Percentiles rank a stretch among this genome's conserved stretches.
Evolutionary conservation across 176 grass and related monocot species (phyloP).

Genomic region (Oryza punctata): DNA sequence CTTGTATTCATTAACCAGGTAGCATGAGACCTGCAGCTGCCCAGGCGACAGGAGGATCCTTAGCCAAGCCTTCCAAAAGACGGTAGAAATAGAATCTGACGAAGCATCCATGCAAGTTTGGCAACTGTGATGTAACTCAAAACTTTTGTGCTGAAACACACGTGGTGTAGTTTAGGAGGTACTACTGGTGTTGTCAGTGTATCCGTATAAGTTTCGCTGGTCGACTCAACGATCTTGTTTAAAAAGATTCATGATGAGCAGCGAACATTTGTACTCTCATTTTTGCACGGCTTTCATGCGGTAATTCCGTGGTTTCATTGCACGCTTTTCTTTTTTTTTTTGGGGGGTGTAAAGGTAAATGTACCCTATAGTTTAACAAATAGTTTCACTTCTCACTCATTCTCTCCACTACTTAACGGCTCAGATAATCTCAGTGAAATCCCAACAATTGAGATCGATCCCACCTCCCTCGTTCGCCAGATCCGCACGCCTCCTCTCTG

Average conservation of each 20-base stretch:
- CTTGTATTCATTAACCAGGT: slow-evolving; percentile 39
- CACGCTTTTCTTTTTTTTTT: too few species aligned
- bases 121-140: slow-evolving; percentile 32
- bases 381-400: too few species aligned
- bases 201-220: slow-evolving; percentile 13
- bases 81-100: slow-evolving; percentile 31
- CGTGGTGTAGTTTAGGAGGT: slow-evolving; percentile 1
- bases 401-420: too few species aligned
- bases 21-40: slow-evolving; percentile 19
- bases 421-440: too few species aligned
- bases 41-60: slow-evolving; percentile 43
- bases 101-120: neutral
- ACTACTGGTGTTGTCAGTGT: neutral
- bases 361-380: too few species aligned
- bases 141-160: slow-evolving; percentile 26
- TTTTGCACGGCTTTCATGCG: neutral
- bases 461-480: too few species aligned
- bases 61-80: slow-evolving; percentile 46
- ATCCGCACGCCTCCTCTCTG: too few species aligned
- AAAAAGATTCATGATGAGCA: slow-evolving; percentile 17
- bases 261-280: slow-evolving; percentile 7
- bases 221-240: neutral
- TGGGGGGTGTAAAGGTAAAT: too few species aligned
- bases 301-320: neutral
- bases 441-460: too few species aligned